Base-by-base conservation (phyloP, 768 basidiomycete species). In the Suillus plorans region DNA sequence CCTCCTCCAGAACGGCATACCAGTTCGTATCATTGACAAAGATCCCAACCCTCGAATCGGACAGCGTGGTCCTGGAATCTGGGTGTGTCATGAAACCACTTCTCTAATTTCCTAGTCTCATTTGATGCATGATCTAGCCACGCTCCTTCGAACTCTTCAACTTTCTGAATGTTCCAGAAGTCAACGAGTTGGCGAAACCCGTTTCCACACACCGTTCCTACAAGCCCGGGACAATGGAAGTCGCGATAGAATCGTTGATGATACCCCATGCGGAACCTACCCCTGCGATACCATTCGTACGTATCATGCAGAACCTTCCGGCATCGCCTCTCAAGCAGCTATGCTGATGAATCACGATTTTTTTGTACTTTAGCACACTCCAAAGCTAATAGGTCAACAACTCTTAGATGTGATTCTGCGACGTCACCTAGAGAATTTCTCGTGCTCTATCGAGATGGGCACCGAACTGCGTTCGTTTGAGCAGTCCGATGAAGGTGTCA, bases 101-200 rank as follows among this genome's bases (percentile, higher is more conserved):
- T 39, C n/a, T 41, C 57, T 34, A 3, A 22, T 36, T 4, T 3
- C n/a, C 42, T 7, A n/a, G 8, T 22, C 28, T 18, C 9, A 34
- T 41, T 6, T 20, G 13, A 31, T 25, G 14, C 18, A 18, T 20
- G 2, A 34, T 37, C 4, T 64, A 83, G 80, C 80, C 81, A 20
- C 79, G 82, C 13, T 76, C 82, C 6, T 68, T 80, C 8, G 81
- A 84, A 66, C 66, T 84, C 34, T 79, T 79, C 62, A 68, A 72
- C 10, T 73, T 71, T 59, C 70, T 83, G 45, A 72, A 80, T 8
- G 73, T 81, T 42, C 76, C 78, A 42, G 73, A 80, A 20, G 72
- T 81, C n/a, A 44, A 76, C 44, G 70, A 76, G 25, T 56, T 50
- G 28, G 74, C 74, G 14, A 78, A 73, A 52, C 62, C 63, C 4